Conservation (phyloP, 352 stramenopile genomes). For the Halophytophthora polymorphica region DNA sequence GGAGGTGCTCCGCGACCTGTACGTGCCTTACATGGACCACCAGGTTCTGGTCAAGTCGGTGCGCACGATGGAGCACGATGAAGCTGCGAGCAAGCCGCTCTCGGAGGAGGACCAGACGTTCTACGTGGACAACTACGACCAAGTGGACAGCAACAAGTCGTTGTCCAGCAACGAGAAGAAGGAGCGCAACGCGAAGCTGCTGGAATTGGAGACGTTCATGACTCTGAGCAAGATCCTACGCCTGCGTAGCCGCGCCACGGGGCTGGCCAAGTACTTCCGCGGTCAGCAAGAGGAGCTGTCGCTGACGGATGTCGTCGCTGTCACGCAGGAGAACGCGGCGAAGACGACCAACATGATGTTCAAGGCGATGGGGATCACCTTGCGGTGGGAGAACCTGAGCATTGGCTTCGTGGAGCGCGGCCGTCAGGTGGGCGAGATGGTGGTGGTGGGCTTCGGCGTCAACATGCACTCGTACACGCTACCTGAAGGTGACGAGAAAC, state of each 20-base stretch:
- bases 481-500: slow-evolving; percentile 39
- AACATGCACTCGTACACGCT: slow-evolving; percentile 42
- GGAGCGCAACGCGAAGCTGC: slow-evolving; percentile 31
- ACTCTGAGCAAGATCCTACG: slow-evolving; percentile 48
- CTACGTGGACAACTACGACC: slow-evolving; percentile 47
- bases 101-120: slow-evolving; percentile 44
- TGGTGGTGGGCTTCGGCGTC: slow-evolving; percentile 46
- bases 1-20: slow-evolving; percentile 47
- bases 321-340: slow-evolving; percentile 38
- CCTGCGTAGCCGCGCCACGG: slow-evolving; percentile 35
- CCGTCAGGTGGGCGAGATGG: slow-evolving; percentile 46
- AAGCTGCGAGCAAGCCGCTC: slow-evolving; percentile 32
- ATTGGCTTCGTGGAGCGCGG: slow-evolving; percentile 41
- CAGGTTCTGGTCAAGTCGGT: slow-evolving; percentile 49
- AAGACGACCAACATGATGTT: slow-evolving; percentile 57
- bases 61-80: slow-evolving; percentile 42
- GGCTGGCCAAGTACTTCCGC: slow-evolving; percentile 43
- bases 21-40: slow-evolving; percentile 55
- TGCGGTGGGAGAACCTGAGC: slow-evolving; percentile 56
- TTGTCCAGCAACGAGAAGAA: slow-evolving; percentile 45
- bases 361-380: slow-evolving; percentile 42
- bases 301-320: slow-evolving; percentile 29
- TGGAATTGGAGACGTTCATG: slow-evolving; percentile 36
- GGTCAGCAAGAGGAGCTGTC: slow-evolving; percentile 36
- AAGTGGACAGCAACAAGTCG: slow-evolving; percentile 41